Conservation (phyloP, 345 rosid genomes). For the Jatropha curcas region DNA sequence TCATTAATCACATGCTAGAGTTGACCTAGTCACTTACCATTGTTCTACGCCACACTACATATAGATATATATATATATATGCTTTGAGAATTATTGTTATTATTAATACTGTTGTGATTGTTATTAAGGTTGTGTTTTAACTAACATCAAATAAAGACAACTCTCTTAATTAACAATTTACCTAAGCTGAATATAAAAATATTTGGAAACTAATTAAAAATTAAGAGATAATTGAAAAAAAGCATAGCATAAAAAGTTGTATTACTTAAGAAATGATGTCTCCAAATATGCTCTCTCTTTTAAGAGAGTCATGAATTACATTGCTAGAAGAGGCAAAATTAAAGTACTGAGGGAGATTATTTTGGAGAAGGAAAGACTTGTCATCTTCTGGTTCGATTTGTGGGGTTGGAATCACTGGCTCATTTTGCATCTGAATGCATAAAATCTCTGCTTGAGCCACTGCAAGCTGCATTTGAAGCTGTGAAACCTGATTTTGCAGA, state of each 20-base stretch:
- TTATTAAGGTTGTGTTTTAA: not conserved
- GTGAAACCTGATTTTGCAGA: slow-evolving; percentile 32
- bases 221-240: not conserved
- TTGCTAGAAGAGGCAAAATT: slow-evolving; percentile 27
- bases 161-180: too few species aligned
- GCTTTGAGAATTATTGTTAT: too few species aligned
- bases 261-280: slow-evolving; percentile 48
- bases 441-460: slow-evolving; percentile 33
- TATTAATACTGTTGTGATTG: not conserved
- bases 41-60: slow-evolving; percentile 16
- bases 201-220: not conserved
- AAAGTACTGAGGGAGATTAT: slow-evolving; percentile 23
- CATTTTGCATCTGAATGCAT: slow-evolving; percentile 33
- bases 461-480: slow-evolving; percentile 37
- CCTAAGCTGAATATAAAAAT: too few species aligned
- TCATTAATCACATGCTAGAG: slow-evolving; percentile 47
- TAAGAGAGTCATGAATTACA: slow-evolving; percentile 32
- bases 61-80: not conserved
- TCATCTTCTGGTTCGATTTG: slow-evolving; percentile 2
- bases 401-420: slow-evolving; percentile 20
- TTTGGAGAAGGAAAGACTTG: slow-evolving; percentile 20
- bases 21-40: slow-evolving; percentile 40
- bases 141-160: not conserved
- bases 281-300: slow-evolving; percentile 41
- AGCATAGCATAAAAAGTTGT: not conserved